phyloP scores from a whole-genome alignment of 139 green algal genomes.

The Auxenochlorella protothecoides region DNA sequence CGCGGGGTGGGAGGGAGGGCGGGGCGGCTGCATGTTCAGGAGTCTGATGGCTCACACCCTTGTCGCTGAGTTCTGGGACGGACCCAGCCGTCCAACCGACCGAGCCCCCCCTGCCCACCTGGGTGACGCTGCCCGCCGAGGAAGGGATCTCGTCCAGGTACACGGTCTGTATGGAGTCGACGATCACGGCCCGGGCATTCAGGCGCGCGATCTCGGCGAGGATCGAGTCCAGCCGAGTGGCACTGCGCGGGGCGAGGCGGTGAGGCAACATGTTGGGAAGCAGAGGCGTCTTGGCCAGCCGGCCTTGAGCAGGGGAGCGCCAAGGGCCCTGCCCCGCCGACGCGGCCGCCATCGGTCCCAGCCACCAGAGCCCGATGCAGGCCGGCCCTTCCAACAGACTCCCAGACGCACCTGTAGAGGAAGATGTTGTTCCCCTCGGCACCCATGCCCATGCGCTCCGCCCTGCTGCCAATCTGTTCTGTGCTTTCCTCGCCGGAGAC shows the following conservation, averaged over 20 bases:
- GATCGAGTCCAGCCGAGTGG: slow-evolving; percentile 35
- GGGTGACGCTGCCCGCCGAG: slow-evolving; percentile 56
- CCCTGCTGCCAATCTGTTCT: slow-evolving; percentile 61
- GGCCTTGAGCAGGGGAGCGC: not conserved
- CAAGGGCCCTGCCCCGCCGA: not conserved
- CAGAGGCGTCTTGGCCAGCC: not conserved
- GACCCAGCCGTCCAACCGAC: not conserved
- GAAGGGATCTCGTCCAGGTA: slow-evolving; percentile 61
- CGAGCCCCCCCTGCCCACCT: slow-evolving; percentile 23
- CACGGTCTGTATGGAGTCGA: slow-evolving; percentile 95
- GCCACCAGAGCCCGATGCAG: no score
- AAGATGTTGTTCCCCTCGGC: slow-evolving; percentile 14
- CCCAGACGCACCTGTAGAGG: slow-evolving; percentile 20
- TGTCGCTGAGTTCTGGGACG: no score
- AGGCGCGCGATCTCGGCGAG: slow-evolving; percentile 26
- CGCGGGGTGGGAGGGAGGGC: not conserved
- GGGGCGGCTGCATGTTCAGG: not conserved
- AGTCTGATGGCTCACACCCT: not conserved
- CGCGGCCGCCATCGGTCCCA: not conserved
- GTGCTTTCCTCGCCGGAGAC: slow-evolving; percentile 63
- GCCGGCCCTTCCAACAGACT: no score
- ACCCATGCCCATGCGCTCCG: slow-evolving; percentile 52
- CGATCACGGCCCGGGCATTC: slow-evolving; percentile 46
- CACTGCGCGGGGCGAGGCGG: not conserved
- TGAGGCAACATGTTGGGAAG: not conserved